Conservation (phyloP, 169 alveolate species). For the Plasmodium cynomolgi region DNA sequence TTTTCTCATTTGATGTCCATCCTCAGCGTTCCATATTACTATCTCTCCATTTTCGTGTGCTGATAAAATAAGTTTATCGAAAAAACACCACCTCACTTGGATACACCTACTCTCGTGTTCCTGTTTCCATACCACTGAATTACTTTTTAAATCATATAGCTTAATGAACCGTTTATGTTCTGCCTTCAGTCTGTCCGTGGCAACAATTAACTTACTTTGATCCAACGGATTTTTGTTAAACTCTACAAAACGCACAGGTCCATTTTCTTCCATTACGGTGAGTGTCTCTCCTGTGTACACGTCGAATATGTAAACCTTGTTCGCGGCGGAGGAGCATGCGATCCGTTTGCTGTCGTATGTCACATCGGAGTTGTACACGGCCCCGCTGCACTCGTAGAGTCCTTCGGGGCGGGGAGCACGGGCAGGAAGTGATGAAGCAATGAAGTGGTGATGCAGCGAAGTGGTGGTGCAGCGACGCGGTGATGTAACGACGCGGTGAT, state of each 20-base stretch:
- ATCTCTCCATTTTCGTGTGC: constrained; percentile 92
- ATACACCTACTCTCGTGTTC: constrained; percentile 80
- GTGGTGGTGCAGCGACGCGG: too few relatives aligned
- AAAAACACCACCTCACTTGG: constrained; percentile 92
- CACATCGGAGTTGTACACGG: constrained; percentile 91
- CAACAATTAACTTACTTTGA: constrained; percentile 88
- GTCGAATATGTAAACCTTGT: constrained; percentile 87
- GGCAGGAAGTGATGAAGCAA: background rate
- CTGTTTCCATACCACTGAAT: constrained; percentile 63
- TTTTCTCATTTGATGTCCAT: constrained; percentile 81
- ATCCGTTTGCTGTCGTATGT: constrained; percentile 87
- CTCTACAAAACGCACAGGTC: constrained; percentile 90
- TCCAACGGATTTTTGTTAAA: constrained; percentile 88
- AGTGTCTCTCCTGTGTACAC: constrained; percentile 85
- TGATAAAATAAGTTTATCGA: constrained; percentile 88
- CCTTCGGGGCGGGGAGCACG: constrained; percentile 77
- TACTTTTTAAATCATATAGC: constrained; percentile 82
- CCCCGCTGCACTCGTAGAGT: constrained; percentile 89
- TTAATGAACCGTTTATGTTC: constrained; percentile 81
- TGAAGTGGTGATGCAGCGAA: background rate
- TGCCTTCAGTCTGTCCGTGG: constrained; percentile 88
- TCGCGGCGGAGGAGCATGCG: constrained; percentile 90
- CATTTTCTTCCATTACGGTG: constrained; percentile 82
- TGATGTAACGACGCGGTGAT: background rate
- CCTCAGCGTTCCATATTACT: constrained; percentile 86